Conservation (phyloP, 768 basidiomycete species). For the Boletus tomentosulus region DNA sequence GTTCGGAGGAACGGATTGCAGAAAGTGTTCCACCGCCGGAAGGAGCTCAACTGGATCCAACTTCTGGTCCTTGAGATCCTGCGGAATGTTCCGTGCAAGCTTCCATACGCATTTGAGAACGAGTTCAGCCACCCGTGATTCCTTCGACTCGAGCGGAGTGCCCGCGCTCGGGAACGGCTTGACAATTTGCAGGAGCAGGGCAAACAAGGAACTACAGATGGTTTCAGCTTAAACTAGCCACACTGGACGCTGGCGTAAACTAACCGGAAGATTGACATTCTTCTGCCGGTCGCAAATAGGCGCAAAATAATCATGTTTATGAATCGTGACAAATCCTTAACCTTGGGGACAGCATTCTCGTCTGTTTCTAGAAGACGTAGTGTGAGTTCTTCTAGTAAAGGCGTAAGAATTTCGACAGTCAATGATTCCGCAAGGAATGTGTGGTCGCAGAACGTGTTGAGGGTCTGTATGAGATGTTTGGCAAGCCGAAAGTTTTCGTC, state of each 20-base stretch:
- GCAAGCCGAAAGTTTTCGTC: constrained; percentile 89
- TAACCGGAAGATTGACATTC: constrained; percentile 89
- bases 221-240: constrained; percentile 5
- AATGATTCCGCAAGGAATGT: constrained; percentile 81
- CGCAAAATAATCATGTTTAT: constrained; percentile 98
- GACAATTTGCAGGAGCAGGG: constrained; percentile 75
- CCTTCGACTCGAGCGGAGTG: constrained; percentile 69
- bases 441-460: constrained; percentile 94
- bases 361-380: constrained; percentile 91
- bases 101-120: constrained; percentile 99
- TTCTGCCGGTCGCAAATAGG: constrained; percentile 83
- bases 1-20: constrained; percentile 90
- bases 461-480: constrained; percentile 95
- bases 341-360: constrained; percentile 73
- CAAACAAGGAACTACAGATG: constrained; percentile 52
- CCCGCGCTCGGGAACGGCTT: constrained; percentile 79
- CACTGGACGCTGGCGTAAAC: constrained; percentile 19
- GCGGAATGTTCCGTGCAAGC: constrained; percentile 88
- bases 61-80: constrained; percentile 75
- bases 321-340: constrained; percentile 91
- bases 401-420: constrained; percentile 78
- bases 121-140: constrained; percentile 86
- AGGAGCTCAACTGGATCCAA: constrained; percentile 88
- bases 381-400: constrained; percentile 89
- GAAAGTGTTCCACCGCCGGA: constrained; percentile 88